A percentile compares a stretch with the other conserved stretches of the same genome.
Evolutionary conservation across 306 rosid genomes (phyloP).

Genomic region (Alnus rubra): DNA sequence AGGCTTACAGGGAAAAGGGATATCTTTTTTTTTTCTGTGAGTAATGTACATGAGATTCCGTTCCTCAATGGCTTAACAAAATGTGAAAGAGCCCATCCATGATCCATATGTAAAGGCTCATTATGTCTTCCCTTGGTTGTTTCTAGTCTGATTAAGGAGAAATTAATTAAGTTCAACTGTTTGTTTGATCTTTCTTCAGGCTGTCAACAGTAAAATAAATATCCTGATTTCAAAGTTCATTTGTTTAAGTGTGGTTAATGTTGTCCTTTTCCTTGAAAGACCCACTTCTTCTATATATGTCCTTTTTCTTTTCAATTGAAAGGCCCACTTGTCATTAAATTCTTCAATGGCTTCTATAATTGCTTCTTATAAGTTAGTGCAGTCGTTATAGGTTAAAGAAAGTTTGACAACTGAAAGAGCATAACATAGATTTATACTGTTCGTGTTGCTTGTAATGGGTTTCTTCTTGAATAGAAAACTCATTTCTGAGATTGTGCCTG

Average conservation of each 20-base stretch:
- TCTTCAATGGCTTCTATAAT: neutral
- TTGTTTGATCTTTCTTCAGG: neutral
- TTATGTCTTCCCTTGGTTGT: neutral
- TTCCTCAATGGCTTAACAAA: neutral
- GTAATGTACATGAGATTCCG: neutral
- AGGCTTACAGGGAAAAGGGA: no score
- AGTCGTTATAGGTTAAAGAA: neutral
- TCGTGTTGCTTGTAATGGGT: conserved; percentile 34
- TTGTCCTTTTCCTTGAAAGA: neutral
- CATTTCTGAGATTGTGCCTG: conserved; percentile 21
- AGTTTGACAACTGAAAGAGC: neutral
- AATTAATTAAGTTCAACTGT: neutral
- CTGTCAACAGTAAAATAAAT: no score
- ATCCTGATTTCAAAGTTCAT: neutral
- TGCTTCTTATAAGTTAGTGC: neutral
- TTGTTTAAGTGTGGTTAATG: neutral
- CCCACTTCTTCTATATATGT: neutral
- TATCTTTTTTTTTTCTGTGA: no score
- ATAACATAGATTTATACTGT: neutral
- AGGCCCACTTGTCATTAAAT: neutral
- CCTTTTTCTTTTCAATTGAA: neutral
- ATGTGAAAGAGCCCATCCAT: no score
- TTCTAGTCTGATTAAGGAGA: neutral
- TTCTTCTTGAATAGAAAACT: conserved; percentile 22
- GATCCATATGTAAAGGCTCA: neutral